A percentile compares a stretch with the other conserved stretches of the same genome.
Conservation (phyloP, 768 basidiomycete species). For the Leucocoprinus sp. region DNA sequence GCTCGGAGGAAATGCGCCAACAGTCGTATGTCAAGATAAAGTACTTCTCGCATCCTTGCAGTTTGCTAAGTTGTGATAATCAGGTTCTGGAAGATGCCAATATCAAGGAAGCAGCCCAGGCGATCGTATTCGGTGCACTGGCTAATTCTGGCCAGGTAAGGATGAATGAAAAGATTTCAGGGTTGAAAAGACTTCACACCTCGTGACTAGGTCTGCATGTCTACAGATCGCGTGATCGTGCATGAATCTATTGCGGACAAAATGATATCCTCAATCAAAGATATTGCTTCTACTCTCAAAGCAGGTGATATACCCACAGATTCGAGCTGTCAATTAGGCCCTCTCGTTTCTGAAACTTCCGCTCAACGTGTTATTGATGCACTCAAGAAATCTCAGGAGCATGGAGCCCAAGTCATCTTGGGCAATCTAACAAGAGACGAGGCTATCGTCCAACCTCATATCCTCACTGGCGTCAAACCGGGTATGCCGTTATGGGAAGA, state of each 20-base stretch:
- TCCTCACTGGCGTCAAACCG: constrained; percentile 37
- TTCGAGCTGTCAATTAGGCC: constrained; percentile 22
- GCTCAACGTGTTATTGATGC: constrained; percentile 37
- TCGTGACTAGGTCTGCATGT: not conserved
- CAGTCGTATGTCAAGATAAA: constrained; percentile 30
- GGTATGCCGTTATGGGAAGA: constrained; percentile 46
- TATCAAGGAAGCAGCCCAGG: constrained; percentile 42
- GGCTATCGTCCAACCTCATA: constrained; percentile 42
- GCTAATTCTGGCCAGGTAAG: constrained; percentile 35
- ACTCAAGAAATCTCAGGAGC: constrained; percentile 34
- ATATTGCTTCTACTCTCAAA: constrained; percentile 24
- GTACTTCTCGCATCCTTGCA: not conserved
- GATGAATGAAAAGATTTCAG: no score
- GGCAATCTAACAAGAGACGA: constrained; percentile 34
- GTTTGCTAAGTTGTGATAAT: not conserved
- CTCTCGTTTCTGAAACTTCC: constrained; percentile 36
- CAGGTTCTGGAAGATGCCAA: constrained; percentile 48
- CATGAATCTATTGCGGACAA: constrained; percentile 30
- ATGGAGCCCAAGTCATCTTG: constrained; percentile 37
- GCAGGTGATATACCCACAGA: constrained; percentile 30
- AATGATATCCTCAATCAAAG: constrained; percentile 27
- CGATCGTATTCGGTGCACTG: constrained; percentile 36
- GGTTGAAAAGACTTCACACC: not conserved
- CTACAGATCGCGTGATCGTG: not conserved
- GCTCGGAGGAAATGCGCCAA: constrained; percentile 47